Conservation (phyloP, 2,329 filamentous ascomycete genomes). For the Zymoseptoria pseudotritici region DNA sequence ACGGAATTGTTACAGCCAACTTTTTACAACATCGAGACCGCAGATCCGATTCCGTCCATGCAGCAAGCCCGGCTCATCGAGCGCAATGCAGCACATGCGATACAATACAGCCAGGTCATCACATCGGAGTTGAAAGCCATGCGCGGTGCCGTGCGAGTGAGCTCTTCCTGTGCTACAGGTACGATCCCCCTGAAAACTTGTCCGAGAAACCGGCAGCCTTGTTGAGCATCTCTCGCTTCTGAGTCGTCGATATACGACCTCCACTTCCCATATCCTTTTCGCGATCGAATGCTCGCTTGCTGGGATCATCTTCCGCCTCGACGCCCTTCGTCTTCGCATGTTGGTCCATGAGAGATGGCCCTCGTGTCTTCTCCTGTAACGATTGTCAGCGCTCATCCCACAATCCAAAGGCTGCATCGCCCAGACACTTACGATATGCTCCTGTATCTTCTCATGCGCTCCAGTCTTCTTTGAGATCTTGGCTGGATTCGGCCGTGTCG, state of each 20-base stretch:
- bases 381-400: constrained; percentile 14
- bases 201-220: constrained; percentile 75
- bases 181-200: constrained; percentile 68
- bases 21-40: too few species aligned
- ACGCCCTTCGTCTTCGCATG: constrained; percentile 41
- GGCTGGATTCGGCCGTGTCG: constrained; percentile 10
- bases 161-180: constrained; percentile 37
- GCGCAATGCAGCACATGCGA: too few species aligned
- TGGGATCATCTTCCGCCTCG: constrained; percentile 75
- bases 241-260: constrained; percentile 57
- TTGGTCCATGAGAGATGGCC: constrained; percentile 41
- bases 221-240: constrained; percentile 71
- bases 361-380: constrained; percentile 34
- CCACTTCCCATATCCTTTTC: constrained; percentile 89
- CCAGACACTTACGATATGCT: constrained; percentile 48
- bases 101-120: too few species aligned
- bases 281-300: constrained; percentile 76
- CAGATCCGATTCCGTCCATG: too few species aligned
- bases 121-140: neutral
- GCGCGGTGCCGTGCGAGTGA: neutral
- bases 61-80: too few species aligned
- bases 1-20: too few species aligned
- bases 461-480: constrained; percentile 12
- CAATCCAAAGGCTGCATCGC: neutral
- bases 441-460: constrained; percentile 40